Conservation (phyloP, 1,284 basidiomycete species). For the Leccinum subrobustum region DNA sequence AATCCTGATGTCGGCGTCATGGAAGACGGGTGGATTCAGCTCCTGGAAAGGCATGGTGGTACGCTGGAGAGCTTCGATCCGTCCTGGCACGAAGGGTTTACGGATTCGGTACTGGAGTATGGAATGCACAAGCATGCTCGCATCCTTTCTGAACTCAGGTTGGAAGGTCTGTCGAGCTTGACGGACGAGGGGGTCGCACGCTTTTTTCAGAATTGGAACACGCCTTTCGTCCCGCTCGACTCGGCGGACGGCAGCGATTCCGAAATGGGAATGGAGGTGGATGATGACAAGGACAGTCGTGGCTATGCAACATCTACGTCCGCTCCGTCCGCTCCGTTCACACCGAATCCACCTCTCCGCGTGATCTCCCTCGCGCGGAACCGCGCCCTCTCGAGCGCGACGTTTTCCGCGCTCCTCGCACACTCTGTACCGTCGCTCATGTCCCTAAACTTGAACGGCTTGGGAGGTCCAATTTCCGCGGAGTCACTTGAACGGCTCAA, state of each 20-base stretch:
- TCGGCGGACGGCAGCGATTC: constrained; percentile 12
- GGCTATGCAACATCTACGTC: neutral
- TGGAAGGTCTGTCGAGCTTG: constrained; percentile 62
- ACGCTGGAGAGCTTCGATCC: constrained; percentile 57
- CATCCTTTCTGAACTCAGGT: constrained; percentile 52
- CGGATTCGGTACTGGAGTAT: constrained; percentile 55
- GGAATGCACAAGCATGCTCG: constrained; percentile 60
- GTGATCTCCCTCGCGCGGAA: constrained; percentile 64
- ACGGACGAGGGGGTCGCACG: constrained; percentile 66
- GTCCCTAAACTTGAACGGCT: constrained; percentile 69
- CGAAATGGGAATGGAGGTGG: constrained; percentile 28
- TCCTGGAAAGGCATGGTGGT: constrained; percentile 48
- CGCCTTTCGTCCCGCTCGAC: constrained; percentile 12
- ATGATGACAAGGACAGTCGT: neutral
- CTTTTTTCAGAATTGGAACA: constrained; percentile 55
- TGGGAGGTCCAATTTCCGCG: constrained; percentile 43
- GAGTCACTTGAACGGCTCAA: constrained; percentile 55
- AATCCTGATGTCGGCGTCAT: constrained; percentile 51
- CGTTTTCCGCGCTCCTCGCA: constrained; percentile 64
- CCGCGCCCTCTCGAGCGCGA: constrained; percentile 50
- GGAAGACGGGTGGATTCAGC: constrained; percentile 56
- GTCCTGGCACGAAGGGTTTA: constrained; percentile 59
- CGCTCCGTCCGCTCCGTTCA: constrained; percentile 10
- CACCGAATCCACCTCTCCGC: constrained; percentile 47
- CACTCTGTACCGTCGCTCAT: constrained; percentile 71